Evolutionary conservation across 305 asterid species (phyloP).

Genomic region (Solanum chacoense): DNA sequence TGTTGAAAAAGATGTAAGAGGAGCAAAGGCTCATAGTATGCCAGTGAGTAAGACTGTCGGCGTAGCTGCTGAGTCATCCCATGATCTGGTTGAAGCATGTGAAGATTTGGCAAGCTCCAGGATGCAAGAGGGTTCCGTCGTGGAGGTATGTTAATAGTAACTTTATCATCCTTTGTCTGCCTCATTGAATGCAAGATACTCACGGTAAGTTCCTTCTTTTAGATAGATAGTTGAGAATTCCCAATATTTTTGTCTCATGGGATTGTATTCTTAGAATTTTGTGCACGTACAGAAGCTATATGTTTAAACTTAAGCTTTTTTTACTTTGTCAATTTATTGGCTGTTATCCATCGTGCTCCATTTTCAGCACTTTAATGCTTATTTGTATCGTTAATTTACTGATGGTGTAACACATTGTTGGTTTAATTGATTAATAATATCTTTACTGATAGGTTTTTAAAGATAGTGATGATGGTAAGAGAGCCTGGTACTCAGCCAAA

Average conservation of each 20-base stretch:
- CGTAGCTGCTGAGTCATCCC: constrained; percentile 27
- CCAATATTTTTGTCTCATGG: background rate
- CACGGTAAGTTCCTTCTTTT: background rate
- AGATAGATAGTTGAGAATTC: background rate
- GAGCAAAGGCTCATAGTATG: constrained; percentile 26
- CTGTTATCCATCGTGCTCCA: background rate
- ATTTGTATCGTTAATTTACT: background rate
- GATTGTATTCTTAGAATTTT: background rate
- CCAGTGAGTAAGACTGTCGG: constrained; percentile 21
- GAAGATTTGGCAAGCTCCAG: constrained; percentile 14
- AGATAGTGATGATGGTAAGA: constrained; percentile 49
- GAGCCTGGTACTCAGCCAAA: constrained; percentile 74
- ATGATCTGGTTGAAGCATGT: constrained; percentile 8
- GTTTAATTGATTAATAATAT: background rate
- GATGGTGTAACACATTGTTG: background rate
- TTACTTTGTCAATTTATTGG: background rate
- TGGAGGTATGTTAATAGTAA: constrained; percentile 57
- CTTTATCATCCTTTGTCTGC: background rate
- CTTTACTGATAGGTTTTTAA: constrained; percentile 58
- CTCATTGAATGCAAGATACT: background rate
- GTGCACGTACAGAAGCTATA: background rate
- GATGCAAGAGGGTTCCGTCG: constrained; percentile 60
- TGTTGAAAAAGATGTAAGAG: constrained; percentile 29
- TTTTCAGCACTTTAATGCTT: background rate
- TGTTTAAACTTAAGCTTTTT: background rate